Conservation (phyloP, 305 asterid species). For the Fraxinus velutina region DNA sequence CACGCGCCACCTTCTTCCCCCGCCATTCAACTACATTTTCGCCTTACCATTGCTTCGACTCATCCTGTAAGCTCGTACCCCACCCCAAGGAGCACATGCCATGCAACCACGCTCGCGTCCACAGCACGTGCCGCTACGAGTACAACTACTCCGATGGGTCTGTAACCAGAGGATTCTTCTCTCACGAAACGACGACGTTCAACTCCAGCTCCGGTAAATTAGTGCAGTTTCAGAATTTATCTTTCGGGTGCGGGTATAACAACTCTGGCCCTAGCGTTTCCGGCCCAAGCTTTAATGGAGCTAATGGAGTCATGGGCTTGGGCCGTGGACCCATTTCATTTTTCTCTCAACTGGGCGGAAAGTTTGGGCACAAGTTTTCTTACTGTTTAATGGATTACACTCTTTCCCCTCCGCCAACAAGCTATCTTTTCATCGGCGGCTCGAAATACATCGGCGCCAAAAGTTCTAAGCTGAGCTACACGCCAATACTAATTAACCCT, state of each 20-base stretch:
- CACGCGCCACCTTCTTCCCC: slow-evolving; percentile 47
- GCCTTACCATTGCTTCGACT: slow-evolving; percentile 57
- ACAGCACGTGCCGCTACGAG: slow-evolving; percentile 66
- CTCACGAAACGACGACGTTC: slow-evolving; percentile 61
- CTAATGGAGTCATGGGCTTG: slow-evolving; percentile 69
- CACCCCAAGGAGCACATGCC: slow-evolving; percentile 32
- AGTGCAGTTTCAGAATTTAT: slow-evolving; percentile 32
- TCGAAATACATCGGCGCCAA: not conserved
- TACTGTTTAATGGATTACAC: slow-evolving; percentile 75
- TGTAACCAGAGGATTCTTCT: slow-evolving; percentile 56
- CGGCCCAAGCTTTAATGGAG: slow-evolving; percentile 63
- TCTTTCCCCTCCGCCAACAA: slow-evolving; percentile 63
- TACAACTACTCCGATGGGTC: slow-evolving; percentile 72
- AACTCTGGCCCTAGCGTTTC: slow-evolving; percentile 67
- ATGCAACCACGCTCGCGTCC: slow-evolving; percentile 67
- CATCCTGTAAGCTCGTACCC: slow-evolving; percentile 54
- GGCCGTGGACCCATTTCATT: slow-evolving; percentile 77
- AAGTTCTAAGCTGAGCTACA: slow-evolving; percentile 36
- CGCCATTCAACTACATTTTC: slow-evolving; percentile 64
- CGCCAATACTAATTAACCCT: slow-evolving; percentile 58
- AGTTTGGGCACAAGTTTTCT: slow-evolving; percentile 64
- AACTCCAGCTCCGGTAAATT: slow-evolving; percentile 42
- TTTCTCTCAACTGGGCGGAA: slow-evolving; percentile 61
- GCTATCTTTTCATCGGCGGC: slow-evolving; percentile 64
- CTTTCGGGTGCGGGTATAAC: slow-evolving; percentile 66